Evolutionary conservation across 2,329 filamentous ascomycete species (phyloP).

Genomic region (Pyrenochaeta sp.): DNA sequence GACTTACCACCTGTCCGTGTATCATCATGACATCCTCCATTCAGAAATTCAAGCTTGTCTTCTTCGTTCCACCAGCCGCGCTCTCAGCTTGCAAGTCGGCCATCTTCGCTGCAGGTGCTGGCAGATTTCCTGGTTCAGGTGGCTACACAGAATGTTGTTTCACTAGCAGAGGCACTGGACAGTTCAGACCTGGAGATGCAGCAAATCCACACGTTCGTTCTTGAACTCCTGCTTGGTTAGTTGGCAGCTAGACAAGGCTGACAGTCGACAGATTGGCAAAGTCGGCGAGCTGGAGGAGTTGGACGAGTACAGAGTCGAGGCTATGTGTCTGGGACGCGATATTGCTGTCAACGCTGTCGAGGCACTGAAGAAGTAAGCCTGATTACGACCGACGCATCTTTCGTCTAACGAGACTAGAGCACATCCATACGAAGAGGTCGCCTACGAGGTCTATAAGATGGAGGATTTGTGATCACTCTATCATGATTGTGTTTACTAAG

Average conservation of each 20-base stretch:
- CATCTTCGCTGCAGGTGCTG: conserved; percentile 56
- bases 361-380: conserved; percentile 69
- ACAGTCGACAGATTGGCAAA: conserved; percentile 58
- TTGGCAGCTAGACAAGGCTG: background rate
- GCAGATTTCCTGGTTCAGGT: conserved; percentile 50
- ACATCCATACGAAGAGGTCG: conserved; percentile 56
- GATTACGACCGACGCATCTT: background rate
- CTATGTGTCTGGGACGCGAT: conserved; percentile 67
- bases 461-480: conserved; percentile 48
- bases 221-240: background rate
- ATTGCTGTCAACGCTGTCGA: conserved; percentile 64
- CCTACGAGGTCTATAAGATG: conserved; percentile 56
- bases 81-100: conserved; percentile 52
- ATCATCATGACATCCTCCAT: conserved; percentile 14
- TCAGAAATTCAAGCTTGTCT: conserved; percentile 54
- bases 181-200: conserved; percentile 68
- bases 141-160: conserved; percentile 55
- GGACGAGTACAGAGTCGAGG: conserved; percentile 69
- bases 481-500: background rate
- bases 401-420: conserved; percentile 34
- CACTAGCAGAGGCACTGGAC: conserved; percentile 62
- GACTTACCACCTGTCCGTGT: background rate
- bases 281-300: conserved; percentile 65
- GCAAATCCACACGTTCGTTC: conserved; percentile 63
- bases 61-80: conserved; percentile 51